These are phyloP conservation scores for Kwoniella europaea DNA, from an alignment of 768 basidiomycete species.

Conservation along the genomic window DNA sequence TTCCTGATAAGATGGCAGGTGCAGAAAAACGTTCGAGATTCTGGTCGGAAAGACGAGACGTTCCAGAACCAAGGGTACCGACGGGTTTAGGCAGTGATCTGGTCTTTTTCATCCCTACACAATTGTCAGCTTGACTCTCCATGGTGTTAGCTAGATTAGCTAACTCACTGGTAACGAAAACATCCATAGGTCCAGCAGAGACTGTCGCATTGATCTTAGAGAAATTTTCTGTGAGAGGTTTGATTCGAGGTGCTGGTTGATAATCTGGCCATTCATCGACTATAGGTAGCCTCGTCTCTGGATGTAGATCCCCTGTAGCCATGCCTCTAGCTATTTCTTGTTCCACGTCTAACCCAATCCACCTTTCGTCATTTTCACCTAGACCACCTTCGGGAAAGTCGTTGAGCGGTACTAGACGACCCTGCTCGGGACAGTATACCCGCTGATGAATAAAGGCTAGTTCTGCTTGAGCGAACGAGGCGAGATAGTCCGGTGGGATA, in stretches of 20 bases:
- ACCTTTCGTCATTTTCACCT: slow-evolving; percentile 43
- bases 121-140: slow-evolving; percentile 6
- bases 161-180: slow-evolving; percentile 52
- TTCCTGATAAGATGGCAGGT: not conserved
- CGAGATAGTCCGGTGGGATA: slow-evolving; percentile 77
- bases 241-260: slow-evolving; percentile 1
- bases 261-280: slow-evolving; percentile 56
- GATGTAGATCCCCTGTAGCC: slow-evolving; percentile 53
- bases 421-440: slow-evolving; percentile 76
- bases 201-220: slow-evolving; percentile 32
- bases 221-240: slow-evolving; percentile 30
- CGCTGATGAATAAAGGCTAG: slow-evolving; percentile 91
- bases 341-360: slow-evolving; percentile 52
- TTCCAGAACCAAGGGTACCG: slow-evolving; percentile 44
- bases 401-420: slow-evolving; percentile 73
- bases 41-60: slow-evolving; percentile 49
- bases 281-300: slow-evolving; percentile 50
- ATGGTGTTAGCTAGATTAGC: slow-evolving; percentile 1
- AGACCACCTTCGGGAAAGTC: slow-evolving; percentile 63
- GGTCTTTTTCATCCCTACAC: slow-evolving; percentile 13
- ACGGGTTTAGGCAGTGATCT: slow-evolving; percentile 44
- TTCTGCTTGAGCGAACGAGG: slow-evolving; percentile 79
- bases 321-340: slow-evolving; percentile 48
- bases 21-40: not conserved
- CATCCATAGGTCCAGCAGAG: slow-evolving; percentile 47